phyloP scores from a whole-genome alignment of 805 yeast species.

The Torulaspora gathmanii region DNA sequence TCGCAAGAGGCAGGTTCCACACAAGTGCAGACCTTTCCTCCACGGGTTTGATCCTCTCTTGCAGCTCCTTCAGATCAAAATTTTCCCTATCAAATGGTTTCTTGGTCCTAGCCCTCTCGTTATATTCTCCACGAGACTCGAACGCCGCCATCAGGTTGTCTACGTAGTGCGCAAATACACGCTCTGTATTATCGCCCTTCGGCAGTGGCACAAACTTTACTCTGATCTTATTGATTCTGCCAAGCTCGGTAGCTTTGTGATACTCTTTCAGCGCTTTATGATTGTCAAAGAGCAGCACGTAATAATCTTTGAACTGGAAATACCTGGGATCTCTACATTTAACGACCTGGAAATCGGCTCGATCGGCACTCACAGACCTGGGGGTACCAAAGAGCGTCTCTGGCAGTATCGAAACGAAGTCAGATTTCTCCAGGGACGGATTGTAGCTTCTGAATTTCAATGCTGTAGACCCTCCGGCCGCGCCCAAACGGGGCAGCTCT shows the following conservation, averaged over 20 bases:
- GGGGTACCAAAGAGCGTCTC: constrained; percentile 4
- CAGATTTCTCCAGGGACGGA: constrained; percentile 20
- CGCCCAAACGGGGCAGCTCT: not conserved
- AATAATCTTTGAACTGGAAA: constrained; percentile 30
- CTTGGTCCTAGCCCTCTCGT: constrained; percentile 4
- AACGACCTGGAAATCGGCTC: constrained; percentile 15
- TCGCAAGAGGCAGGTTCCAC: constrained; percentile 30
- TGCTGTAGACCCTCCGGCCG: constrained; percentile 4
- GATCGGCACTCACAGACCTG: not conserved
- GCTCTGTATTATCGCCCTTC: not conserved
- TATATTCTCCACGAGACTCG: constrained; percentile 19
- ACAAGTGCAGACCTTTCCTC: constrained; percentile 26
- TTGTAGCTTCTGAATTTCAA: constrained; percentile 24
- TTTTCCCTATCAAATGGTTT: not conserved
- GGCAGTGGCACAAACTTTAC: constrained; percentile 15
- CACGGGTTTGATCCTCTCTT: constrained; percentile 12
- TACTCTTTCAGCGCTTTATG: constrained; percentile 15
- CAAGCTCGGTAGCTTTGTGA: constrained; percentile 11
- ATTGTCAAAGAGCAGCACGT: constrained; percentile 24
- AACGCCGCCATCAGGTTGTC: constrained; percentile 23
- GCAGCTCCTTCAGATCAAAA: constrained; percentile 8
- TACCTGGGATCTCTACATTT: constrained; percentile 29
- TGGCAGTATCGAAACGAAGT: constrained; percentile 21
- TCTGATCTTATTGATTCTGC: constrained; percentile 21
- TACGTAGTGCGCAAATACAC: constrained; percentile 12